These are phyloP conservation scores for Stemphylium beticola DNA, from an alignment of 2,329 filamentous ascomycete species.

Conservation along the genomic window DNA sequence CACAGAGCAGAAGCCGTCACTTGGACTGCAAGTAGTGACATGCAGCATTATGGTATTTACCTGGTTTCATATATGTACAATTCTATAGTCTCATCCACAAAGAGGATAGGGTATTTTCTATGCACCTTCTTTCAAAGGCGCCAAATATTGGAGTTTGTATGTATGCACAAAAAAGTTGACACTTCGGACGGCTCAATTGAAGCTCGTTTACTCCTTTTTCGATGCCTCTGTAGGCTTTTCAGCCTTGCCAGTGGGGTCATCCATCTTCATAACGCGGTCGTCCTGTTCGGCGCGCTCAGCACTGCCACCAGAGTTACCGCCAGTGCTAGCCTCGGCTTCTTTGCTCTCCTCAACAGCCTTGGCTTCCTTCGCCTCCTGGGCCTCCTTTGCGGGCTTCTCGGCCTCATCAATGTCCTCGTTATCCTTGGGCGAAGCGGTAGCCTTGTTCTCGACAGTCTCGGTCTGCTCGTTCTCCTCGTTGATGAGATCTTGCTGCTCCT, in stretches of 20 bases:
- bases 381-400: conserved; percentile 66
- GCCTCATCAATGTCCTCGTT: conserved; percentile 94
- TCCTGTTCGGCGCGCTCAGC: conserved; percentile 45
- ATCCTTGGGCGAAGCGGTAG: conserved; percentile 79
- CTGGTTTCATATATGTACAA: conserved; percentile 14
- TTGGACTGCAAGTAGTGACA: not conserved
- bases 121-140: conserved; percentile 11
- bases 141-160: conserved; percentile 18
- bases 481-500: conserved; percentile 97
- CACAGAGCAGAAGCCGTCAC: too few species aligned
- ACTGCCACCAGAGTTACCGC: conserved; percentile 29
- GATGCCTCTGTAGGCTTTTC: conserved; percentile 17
- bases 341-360: conserved; percentile 31
- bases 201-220: conserved; percentile 19
- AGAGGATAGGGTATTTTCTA: conserved; percentile 26
- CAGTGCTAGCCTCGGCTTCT: conserved; percentile 43
- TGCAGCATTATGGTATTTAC: not conserved
- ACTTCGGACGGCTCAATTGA: not conserved
- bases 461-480: conserved; percentile 96
- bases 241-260: conserved; percentile 27
- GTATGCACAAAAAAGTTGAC: conserved; percentile 30
- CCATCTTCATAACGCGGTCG: conserved; percentile 30
- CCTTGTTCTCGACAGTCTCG: conserved; percentile 74
- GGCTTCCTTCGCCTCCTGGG: conserved; percentile 21
- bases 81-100: conserved; percentile 14